Conservation (phyloP, 345 rosid genomes). For the Eucalyptus lansdowneana region DNA sequence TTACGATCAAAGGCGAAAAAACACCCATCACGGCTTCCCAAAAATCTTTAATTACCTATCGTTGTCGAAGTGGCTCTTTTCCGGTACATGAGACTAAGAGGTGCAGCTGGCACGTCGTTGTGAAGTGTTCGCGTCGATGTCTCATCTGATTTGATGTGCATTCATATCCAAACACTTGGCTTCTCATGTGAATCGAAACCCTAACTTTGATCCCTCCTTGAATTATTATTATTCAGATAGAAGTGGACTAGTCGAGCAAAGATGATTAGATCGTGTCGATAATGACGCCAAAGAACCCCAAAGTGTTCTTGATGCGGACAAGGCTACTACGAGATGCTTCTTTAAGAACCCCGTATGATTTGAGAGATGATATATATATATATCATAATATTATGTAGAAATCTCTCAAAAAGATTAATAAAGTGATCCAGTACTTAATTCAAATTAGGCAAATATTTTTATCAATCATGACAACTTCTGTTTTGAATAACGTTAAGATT, state of each 20-base stretch:
- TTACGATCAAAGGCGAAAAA: not conserved
- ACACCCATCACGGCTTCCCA: not conserved
- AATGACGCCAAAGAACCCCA: not conserved
- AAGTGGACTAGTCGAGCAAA: not conserved
- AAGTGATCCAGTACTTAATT: not conserved
- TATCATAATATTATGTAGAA: not conserved
- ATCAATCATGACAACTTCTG: not conserved
- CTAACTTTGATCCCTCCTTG: not conserved
- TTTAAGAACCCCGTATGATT: not conserved
- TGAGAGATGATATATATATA: not conserved
- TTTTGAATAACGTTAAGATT: accelerated
- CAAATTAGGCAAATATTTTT: not conserved
- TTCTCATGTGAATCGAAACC: not conserved
- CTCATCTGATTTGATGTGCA: not conserved
- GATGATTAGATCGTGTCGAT: not conserved
- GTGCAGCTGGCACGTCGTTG: not conserved
- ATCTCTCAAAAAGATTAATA: not conserved
- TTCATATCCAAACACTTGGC: not conserved
- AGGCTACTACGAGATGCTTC: not conserved
- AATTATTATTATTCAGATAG: not conserved
- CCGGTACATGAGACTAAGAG: not conserved
- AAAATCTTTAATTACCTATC: not conserved
- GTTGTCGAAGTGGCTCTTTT: not conserved
- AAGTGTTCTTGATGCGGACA: not conserved
- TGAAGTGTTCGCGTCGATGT: not conserved